Conservation (phyloP, 31 red algal genomes). For the Porphyra umbilicalis region DNA sequence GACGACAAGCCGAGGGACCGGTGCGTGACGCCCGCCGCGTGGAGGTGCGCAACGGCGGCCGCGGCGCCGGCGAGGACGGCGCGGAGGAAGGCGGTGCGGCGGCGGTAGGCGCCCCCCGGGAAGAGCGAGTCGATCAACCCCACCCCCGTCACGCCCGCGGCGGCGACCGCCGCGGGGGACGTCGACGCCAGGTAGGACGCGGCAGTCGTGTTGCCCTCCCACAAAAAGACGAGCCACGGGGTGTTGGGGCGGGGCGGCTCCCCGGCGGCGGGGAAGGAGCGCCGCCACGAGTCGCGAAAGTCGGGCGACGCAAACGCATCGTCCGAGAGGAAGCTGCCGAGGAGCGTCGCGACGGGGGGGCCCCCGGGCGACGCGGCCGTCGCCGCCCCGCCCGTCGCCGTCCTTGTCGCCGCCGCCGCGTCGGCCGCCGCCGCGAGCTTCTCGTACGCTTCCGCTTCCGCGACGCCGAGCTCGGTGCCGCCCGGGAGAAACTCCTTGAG, state of each 20-base stretch:
- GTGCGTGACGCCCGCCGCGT: constrained; percentile 43
- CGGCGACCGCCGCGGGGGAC: constrained; percentile 3
- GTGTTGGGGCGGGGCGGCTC: constrained; percentile 29
- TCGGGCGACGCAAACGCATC: constrained; percentile 31
- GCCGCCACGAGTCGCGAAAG: constrained; percentile 37
- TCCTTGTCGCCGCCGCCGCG: neutral
- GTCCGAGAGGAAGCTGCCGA: constrained; percentile 61
- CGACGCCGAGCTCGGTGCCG: constrained; percentile 47
- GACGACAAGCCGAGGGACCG: constrained; percentile 50
- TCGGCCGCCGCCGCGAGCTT: constrained; percentile 9
- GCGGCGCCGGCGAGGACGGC: constrained; percentile 36
- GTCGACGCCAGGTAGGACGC: constrained; percentile 10
- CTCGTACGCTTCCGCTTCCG: constrained; percentile 66
- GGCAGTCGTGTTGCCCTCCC: constrained; percentile 57
- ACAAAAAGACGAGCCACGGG: constrained; percentile 78
- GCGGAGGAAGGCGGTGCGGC: constrained; percentile 19
- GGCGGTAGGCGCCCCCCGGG: constrained; percentile 21
- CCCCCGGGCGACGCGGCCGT: constrained; percentile 10
- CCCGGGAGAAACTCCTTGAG: constrained; percentile 71
- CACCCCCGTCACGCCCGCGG: constrained; percentile 9
- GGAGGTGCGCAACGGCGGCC: constrained; percentile 49
- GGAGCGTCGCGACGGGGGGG: constrained; percentile 52
- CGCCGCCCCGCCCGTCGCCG: neutral
- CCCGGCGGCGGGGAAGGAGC: constrained; percentile 43
- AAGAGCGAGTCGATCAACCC: constrained; percentile 34